These are phyloP conservation scores for Trichosanthes cucumerina DNA, from an alignment of 306 rosid genomes.

Conservation along the genomic window DNA sequence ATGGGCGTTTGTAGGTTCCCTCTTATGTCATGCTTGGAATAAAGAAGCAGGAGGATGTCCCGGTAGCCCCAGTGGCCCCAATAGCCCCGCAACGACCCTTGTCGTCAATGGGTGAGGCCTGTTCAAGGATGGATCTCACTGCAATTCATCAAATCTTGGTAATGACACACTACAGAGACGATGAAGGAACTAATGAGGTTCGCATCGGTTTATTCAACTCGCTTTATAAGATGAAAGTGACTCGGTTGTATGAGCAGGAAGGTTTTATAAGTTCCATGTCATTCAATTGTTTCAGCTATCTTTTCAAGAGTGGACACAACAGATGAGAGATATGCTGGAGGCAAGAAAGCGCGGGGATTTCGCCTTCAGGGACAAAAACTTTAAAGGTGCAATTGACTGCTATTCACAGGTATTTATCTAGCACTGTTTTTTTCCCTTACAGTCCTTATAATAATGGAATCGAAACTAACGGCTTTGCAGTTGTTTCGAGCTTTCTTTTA, in stretches of 20 bases:
- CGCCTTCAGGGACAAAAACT: slow-evolving; percentile 89
- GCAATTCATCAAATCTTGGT: slow-evolving; percentile 96
- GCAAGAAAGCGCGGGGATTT: slow-evolving; percentile 92
- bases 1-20: slow-evolving; percentile 47
- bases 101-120: slow-evolving; percentile 97
- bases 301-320: slow-evolving; percentile 99
- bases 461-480: not conserved
- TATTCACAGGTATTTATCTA: slow-evolving; percentile 70
- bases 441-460: not conserved
- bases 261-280: not conserved
- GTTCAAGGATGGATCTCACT: slow-evolving; percentile 98
- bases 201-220: not conserved
- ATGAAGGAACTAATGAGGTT: slow-evolving; percentile 95
- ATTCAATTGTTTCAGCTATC: slow-evolving; percentile 51
- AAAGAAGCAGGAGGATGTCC: slow-evolving; percentile 74
- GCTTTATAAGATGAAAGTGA: not conserved
- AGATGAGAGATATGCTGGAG: slow-evolving; percentile 91
- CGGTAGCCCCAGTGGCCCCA: slow-evolving; percentile 66
- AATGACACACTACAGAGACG: slow-evolving; percentile 76
- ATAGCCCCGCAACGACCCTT: slow-evolving; percentile 86
- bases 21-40: slow-evolving; percentile 85
- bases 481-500: not conserved
- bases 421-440: not conserved
- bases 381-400: slow-evolving; percentile 76
- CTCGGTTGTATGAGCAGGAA: not conserved